Conservation (phyloP, 202 grass and related monocot species). For the Musa balbisiana region DNA sequence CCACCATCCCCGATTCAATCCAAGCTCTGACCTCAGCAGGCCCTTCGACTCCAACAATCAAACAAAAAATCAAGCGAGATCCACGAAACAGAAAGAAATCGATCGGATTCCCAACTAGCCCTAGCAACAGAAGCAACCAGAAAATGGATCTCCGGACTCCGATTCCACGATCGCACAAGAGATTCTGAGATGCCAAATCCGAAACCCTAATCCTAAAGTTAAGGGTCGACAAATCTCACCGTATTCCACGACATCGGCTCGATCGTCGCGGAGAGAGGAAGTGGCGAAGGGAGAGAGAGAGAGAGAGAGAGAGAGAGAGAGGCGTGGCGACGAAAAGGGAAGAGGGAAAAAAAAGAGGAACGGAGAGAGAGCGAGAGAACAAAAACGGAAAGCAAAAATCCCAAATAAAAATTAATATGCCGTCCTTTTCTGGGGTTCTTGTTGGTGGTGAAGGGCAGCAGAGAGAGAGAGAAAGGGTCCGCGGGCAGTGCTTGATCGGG, state of each 20-base stretch:
- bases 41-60: too few relatives aligned
- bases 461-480: too few relatives aligned
- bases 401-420: too few relatives aligned
- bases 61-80: too few relatives aligned
- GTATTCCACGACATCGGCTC: background rate
- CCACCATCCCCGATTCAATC: background rate
- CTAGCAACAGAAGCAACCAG: background rate
- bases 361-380: background rate
- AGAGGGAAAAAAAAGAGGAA: slow-evolving; percentile 3
- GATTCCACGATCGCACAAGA: background rate
- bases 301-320: slow-evolving; percentile 4
- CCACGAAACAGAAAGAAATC: background rate
- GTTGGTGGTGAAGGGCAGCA: too few relatives aligned
- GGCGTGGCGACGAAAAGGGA: slow-evolving; percentile 17
- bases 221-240: background rate
- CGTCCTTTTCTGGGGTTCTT: too few relatives aligned
- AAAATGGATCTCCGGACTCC: background rate
- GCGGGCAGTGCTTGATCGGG: too few relatives aligned
- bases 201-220: background rate
- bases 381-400: background rate
- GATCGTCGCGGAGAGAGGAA: too few relatives aligned
- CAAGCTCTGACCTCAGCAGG: background rate
- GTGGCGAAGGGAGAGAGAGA: background rate
- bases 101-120: background rate
- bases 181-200: background rate